Base-by-base conservation (phyloP, 2,329 filamentous ascomycete species). In the Fonsecaea pugnacius region DNA sequence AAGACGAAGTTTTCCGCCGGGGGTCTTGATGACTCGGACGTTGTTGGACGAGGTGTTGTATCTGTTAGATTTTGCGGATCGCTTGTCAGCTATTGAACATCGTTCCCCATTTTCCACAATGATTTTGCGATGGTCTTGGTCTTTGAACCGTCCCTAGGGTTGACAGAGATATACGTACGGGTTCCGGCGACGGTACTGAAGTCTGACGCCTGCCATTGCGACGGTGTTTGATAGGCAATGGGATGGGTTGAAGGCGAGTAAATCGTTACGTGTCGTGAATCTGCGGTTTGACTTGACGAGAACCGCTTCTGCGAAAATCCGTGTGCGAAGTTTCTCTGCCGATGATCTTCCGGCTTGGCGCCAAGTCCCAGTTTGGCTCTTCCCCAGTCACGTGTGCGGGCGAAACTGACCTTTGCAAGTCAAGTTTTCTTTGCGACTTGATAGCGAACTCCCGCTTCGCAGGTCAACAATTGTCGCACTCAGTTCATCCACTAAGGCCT, bases 11-110 rank as follows among this genome's bases (percentile, higher is more conserved):
- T 94, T 88, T 81, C 95, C 95, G 82, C 95, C 96, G 74, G 96
- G 95, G 74, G 95, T 99, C 88, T 95, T 95, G 83, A 96, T 82
- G 78, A 96, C 87, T 80, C 95, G 91, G 81, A 95, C 94, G 84
- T 92, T 92, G 91, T 99, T 97, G 82, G 91, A 96, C 80, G 86
- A 86, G 81, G 94, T 98, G 89, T 98, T 98, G 91, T 98, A 99
- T 80, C 91, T 95, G 78, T 73, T 73, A 70, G 18, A 12, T 40
- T 3, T 65, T 43, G 24, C 52, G 32, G 24, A 2, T 43, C 18
- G 6, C n/a, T 30, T 33, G 59, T 62, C 55, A 60, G 57, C 46
- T 46, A 59, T n/a, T 43, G 51, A 53, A n/a, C 24, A 9, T 35
- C 12, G 51, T 53, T 2, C 18, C 18, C 27, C 27, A 30, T 30